phyloP scores from a whole-genome alignment of 345 rosid species.

The Hibiscus mutabilis region DNA sequence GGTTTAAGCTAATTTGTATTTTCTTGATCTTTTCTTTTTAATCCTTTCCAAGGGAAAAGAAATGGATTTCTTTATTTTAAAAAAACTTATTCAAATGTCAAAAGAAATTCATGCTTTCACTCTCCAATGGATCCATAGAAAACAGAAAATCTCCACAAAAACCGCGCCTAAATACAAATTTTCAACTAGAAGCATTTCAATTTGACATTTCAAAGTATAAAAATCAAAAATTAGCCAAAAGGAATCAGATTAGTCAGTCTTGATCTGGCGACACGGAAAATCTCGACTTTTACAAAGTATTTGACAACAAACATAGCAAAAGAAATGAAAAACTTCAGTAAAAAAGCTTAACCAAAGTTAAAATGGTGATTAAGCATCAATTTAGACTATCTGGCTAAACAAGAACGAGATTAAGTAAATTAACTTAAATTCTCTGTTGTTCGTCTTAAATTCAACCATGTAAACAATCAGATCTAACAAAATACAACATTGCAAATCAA shows the following conservation, averaged over 20 bases:
- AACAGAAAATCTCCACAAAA: background rate
- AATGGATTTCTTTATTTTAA: background rate
- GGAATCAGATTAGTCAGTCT: background rate
- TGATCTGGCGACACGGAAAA: background rate
- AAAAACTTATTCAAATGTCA: background rate
- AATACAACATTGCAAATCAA: background rate
- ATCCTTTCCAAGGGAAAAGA: background rate
- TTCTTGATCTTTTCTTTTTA: background rate
- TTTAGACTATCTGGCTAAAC: background rate
- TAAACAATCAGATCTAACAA: conserved; percentile 8
- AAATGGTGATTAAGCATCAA: no score
- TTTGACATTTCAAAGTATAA: background rate
- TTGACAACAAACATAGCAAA: conserved; percentile 3
- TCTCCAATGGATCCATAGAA: background rate
- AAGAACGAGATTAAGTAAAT: background rate
- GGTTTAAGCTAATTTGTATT: background rate
- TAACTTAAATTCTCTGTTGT: background rate
- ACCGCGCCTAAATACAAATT: background rate
- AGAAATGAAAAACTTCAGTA: background rate
- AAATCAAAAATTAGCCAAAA: background rate
- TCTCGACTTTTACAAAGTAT: background rate
- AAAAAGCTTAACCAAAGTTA: background rate
- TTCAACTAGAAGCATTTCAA: background rate
- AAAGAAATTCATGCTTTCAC: no score
- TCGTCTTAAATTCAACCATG: background rate